Conservation (phyloP, 177 flowering plant species). For the Vitis hybrid region DNA sequence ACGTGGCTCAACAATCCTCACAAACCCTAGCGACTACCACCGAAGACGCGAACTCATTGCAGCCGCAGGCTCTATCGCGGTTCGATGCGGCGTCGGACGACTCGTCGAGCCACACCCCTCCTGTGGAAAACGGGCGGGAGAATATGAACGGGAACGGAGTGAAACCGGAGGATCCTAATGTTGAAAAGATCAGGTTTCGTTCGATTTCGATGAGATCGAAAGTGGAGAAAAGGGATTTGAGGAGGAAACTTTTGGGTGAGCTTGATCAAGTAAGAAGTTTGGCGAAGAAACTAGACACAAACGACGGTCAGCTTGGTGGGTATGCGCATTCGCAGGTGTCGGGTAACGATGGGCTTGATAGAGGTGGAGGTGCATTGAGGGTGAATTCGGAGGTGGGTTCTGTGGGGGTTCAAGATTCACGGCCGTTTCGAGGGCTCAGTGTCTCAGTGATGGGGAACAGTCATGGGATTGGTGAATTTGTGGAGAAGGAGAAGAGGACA, state of each 20-base stretch:
- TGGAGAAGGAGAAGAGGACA: conserved; percentile 63
- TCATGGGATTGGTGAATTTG: conserved; percentile 33
- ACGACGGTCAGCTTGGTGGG: conserved; percentile 35
- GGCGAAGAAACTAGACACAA: conserved; percentile 51
- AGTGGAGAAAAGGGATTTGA: conserved; percentile 47
- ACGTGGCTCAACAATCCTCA: conserved; percentile 9
- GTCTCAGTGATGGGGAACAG: conserved; percentile 43
- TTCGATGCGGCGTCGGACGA: conserved; percentile 40
- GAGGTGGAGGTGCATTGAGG: conserved; percentile 15
- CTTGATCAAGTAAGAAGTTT: conserved; percentile 61
- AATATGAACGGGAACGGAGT: conserved; percentile 16
- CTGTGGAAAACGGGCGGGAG: conserved; percentile 7
- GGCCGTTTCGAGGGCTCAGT: conserved; percentile 36
- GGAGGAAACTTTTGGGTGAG: conserved; percentile 51
- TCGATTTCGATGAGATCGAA: conserved; percentile 33
- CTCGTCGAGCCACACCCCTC: conserved; percentile 34
- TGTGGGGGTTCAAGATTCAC: conserved; percentile 21
- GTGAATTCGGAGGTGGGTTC: conserved; percentile 45
- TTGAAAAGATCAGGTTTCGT: conserved; percentile 42
- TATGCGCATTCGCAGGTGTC: conserved; percentile 29
- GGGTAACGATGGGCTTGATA: conserved; percentile 25
- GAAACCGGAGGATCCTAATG: conserved; percentile 21
- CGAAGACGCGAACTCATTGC: conserved; percentile 21
- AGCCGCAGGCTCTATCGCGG: conserved; percentile 11
- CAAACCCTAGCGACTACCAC: conserved; percentile 25